phyloP scores from a whole-genome alignment of 495 filamentous ascomycete genomes.

The Neurospora africana region DNA sequence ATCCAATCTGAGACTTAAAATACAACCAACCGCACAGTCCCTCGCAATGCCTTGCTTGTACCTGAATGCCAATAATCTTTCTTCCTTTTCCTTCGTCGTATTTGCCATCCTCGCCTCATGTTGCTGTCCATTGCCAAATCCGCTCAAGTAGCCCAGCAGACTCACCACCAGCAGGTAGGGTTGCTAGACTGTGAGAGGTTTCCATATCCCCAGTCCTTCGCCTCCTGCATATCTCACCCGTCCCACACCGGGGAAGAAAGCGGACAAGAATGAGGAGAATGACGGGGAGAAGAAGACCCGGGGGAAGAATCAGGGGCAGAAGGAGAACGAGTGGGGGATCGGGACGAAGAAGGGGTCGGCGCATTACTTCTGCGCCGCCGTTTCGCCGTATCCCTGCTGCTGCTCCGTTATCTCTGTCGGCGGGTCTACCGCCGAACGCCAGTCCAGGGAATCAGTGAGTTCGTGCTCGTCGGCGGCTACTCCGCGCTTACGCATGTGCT shows the following conservation, averaged over 20 bases:
- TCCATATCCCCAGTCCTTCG: not conserved
- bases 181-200: not conserved
- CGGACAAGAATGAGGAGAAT: not conserved
- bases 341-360: too few species aligned
- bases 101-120: not conserved
- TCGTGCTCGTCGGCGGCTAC: too few species aligned
- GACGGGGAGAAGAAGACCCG: not conserved
- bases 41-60: not conserved
- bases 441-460: too few species aligned
- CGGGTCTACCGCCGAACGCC: too few species aligned
- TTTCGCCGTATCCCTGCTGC: too few species aligned
- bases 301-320: not conserved
- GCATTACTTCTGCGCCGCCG: too few species aligned
- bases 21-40: not conserved
- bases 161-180: not conserved
- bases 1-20: not conserved
- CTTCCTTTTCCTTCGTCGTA: not conserved
- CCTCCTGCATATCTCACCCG: not conserved
- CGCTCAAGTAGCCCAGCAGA: not conserved
- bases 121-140: not conserved
- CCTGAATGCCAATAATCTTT: not conserved
- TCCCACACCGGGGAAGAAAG: not conserved
- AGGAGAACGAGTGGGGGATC: too few species aligned
- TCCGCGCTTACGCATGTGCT: too few species aligned
- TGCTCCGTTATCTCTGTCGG: too few species aligned